Evolutionary conservation across 345 rosid species (phyloP).

Genomic region (Populus tremula): DNA sequence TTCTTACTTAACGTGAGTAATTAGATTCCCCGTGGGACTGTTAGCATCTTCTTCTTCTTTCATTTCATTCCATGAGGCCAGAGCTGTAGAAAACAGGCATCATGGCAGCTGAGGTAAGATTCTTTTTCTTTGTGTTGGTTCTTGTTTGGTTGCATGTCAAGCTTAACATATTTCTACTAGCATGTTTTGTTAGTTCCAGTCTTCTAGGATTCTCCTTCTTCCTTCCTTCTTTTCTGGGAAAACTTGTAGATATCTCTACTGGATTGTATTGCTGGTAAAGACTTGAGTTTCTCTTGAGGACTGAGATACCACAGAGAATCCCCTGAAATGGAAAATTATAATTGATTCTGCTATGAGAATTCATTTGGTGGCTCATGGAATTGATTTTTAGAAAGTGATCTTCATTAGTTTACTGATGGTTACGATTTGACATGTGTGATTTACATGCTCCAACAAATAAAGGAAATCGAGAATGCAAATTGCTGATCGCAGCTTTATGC

Average conservation of each 20-base stretch:
- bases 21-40: neutral
- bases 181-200: neutral
- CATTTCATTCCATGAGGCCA: neutral
- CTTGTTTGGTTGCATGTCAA: neutral
- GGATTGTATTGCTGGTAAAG: neutral
- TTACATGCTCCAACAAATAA: neutral
- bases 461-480: neutral
- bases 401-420: neutral
- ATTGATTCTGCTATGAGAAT: neutral
- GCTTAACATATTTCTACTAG: neutral
- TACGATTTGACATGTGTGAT: neutral
- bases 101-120: conserved; percentile 38
- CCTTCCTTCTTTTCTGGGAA: conserved; percentile 3
- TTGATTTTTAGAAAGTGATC: neutral
- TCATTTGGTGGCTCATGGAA: neutral
- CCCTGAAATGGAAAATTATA: neutral
- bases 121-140: neutral
- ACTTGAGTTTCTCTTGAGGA: neutral
- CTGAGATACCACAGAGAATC: neutral
- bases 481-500: neutral
- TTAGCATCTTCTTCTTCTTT: neutral
- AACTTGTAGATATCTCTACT: neutral
- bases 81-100: neutral
- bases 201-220: neutral
- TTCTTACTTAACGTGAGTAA: neutral